Conservation (phyloP, 805 yeast species). For the Millerago galiae region DNA sequence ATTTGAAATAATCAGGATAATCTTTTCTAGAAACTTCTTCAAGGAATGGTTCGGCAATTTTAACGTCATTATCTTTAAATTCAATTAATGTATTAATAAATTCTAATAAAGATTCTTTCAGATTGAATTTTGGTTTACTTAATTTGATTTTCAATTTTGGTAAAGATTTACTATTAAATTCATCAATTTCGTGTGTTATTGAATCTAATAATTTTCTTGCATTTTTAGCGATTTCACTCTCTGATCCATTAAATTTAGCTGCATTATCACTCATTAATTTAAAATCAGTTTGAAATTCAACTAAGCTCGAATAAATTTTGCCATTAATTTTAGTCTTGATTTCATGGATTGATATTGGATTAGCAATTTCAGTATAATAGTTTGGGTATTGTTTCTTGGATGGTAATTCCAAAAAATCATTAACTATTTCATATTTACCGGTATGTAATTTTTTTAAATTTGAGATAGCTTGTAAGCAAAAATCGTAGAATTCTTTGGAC, state of each 20-base stretch:
- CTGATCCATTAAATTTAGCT: slow-evolving; percentile 59
- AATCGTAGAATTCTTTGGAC: slow-evolving; percentile 19
- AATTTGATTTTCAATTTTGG: slow-evolving; percentile 16
- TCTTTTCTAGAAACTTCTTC: slow-evolving; percentile 63
- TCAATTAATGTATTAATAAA: slow-evolving; percentile 15
- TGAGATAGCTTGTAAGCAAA: slow-evolving; percentile 29
- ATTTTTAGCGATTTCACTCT: slow-evolving; percentile 59
- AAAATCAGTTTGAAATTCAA: slow-evolving; percentile 53
- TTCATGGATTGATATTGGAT: slow-evolving; percentile 68
- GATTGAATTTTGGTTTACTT: not conserved
- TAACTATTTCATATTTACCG: slow-evolving; percentile 23
- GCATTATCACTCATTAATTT: slow-evolving; percentile 68
- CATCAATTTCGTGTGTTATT: slow-evolving; percentile 40
- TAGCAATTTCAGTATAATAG: slow-evolving; percentile 62
- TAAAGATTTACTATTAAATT: slow-evolving; percentile 8
- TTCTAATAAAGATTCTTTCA: slow-evolving; percentile 6
- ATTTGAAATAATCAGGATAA: slow-evolving; percentile 75
- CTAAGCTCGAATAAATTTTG: slow-evolving; percentile 27
- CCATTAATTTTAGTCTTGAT: slow-evolving; percentile 42
- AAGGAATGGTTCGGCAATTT: slow-evolving; percentile 64
- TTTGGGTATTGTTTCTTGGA: slow-evolving; percentile 72
- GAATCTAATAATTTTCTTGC: slow-evolving; percentile 50
- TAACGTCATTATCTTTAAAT: slow-evolving; percentile 24
- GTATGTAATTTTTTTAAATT: slow-evolving; percentile 28
- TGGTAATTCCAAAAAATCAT: slow-evolving; percentile 67